Evolutionary conservation across 2,329 filamentous ascomycete genomes (phyloP), one percentile per base, ranked within the genome.

Genomic region (Emydomyces testavorans): DNA sequence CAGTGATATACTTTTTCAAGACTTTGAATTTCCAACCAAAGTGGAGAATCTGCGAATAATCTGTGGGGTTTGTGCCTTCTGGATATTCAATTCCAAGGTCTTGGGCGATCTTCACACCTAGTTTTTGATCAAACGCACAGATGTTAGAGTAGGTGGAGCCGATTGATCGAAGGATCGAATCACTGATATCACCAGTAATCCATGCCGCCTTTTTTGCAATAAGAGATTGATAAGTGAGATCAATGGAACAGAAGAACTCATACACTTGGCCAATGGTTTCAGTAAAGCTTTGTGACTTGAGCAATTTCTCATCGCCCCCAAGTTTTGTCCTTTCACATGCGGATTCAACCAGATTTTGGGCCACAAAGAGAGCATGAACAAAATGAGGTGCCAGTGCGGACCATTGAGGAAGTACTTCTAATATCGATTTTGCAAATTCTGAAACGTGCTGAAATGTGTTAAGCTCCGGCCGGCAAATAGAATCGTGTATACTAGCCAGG

Each of bases 1-100:
- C 90, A 58, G 77, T 79, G 45, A 95, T 81, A 55, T 90, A 79
- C 55, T 78, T 82, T 56, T 78, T 79, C 44, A 85, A 69, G 1
- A 82, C 69, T 36, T 72, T 71, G 56, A 94, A 80, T 43, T 79
- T 81, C 82, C 85, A 93, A 26, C 67, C 70, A 57, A 75, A 67
- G 60, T 58, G 54, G 29, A 70, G 57, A 10, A 71, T 63, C 20
- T 55, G 54, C 4, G 63, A 53, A 18, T 59, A 55, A 31, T 67
- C 62, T 26, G 58, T 55, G 10, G 46, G 34, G 15, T 44, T 51
- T 5, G 56, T 46, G 23, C 54, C 54, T n/a, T 62, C 58, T 4
- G 65, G 62, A 8, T 65, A 50, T 3, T 60, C 38, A 24, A 68
- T 58, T 2, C 60, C 58, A 21, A 71, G 57, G 47, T 67, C 61